Evolutionary conservation across 2,329 filamentous ascomycete genomes (phyloP).

Genomic region (Beauveria sp.): DNA sequence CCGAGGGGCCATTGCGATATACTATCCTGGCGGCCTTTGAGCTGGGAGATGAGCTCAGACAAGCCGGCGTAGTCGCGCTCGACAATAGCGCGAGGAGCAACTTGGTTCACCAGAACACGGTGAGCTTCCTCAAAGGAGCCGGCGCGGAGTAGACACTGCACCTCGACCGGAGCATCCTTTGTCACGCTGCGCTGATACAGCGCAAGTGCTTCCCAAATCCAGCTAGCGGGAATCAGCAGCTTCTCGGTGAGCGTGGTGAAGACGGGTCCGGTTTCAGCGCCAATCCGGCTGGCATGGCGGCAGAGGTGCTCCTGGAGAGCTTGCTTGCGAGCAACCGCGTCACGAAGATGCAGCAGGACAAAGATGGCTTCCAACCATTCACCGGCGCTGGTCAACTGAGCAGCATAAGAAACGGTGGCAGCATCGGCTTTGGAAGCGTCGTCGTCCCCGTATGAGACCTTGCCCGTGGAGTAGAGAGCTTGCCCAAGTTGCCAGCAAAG

Average conservation of each 20-base stretch:
- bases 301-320: conserved; percentile 67
- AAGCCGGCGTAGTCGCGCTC: conserved; percentile 70
- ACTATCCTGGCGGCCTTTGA: conserved; percentile 52
- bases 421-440: conserved; percentile 57
- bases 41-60: conserved; percentile 61
- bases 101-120: conserved; percentile 68
- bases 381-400: conserved; percentile 54
- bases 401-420: conserved; percentile 57
- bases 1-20: conserved; percentile 71
- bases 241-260: conserved; percentile 55
- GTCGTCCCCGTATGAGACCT: conserved; percentile 44
- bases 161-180: conserved; percentile 62
- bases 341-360: conserved; percentile 68
- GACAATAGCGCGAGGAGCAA: conserved; percentile 77
- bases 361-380: conserved; percentile 67
- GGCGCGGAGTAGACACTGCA: conserved; percentile 73
- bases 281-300: conserved; percentile 61
- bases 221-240: conserved; percentile 63
- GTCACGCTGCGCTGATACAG: conserved; percentile 69
- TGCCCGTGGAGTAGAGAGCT: conserved; percentile 46
- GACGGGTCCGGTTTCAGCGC: conserved; percentile 45
- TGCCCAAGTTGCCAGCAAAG: conserved; percentile 81
- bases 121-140: conserved; percentile 75
- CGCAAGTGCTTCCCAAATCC: conserved; percentile 85
- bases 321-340: conserved; percentile 52